These are phyloP conservation scores for Lipomyces yarrowii DNA, from an alignment of 1,139 yeast species.

Conservation along the genomic window DNA sequence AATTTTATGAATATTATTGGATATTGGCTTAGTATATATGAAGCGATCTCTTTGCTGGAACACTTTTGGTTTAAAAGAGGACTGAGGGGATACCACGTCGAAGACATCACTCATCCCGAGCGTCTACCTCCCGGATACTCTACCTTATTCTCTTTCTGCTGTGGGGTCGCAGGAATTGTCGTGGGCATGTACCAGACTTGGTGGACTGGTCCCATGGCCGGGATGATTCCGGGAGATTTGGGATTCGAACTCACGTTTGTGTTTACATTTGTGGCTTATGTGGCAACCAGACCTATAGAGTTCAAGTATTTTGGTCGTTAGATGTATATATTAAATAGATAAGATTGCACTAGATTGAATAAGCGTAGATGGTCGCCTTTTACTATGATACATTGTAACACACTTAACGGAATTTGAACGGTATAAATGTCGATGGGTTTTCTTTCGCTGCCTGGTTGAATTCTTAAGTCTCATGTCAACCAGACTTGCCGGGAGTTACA, in stretches of 20 bases:
- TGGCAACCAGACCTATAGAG: conserved; percentile 67
- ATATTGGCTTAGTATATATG: conserved; percentile 87
- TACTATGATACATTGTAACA: no score
- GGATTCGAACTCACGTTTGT: conserved; percentile 79
- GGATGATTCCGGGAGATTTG: conserved; percentile 76
- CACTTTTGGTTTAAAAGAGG: conserved; percentile 76
- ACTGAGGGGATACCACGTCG: conserved; percentile 62
- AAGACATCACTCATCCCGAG: conserved; percentile 57
- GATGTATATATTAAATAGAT: conserved; percentile 30
- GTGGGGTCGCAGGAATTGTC: conserved; percentile 84
- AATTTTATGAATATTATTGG: conserved; percentile 89
- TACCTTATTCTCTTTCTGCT: conserved; percentile 73
- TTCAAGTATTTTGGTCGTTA: conserved; percentile 22
- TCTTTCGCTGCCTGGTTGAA: no score
- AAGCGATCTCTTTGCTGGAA: conserved; percentile 69
- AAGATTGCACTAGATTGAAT: background rate
- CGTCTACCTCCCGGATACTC: conserved; percentile 75
- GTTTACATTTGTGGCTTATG: conserved; percentile 68
- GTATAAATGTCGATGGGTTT: no score
- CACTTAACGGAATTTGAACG: no score
- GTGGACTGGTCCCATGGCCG: conserved; percentile 73
- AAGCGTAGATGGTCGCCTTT: no score
- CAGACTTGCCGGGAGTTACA: no score
- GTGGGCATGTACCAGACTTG: conserved; percentile 85
- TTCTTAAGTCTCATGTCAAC: no score